Conservation (phyloP, 192 early-diverging fungal genomes). For the Glomus cerebriforme region DNA sequence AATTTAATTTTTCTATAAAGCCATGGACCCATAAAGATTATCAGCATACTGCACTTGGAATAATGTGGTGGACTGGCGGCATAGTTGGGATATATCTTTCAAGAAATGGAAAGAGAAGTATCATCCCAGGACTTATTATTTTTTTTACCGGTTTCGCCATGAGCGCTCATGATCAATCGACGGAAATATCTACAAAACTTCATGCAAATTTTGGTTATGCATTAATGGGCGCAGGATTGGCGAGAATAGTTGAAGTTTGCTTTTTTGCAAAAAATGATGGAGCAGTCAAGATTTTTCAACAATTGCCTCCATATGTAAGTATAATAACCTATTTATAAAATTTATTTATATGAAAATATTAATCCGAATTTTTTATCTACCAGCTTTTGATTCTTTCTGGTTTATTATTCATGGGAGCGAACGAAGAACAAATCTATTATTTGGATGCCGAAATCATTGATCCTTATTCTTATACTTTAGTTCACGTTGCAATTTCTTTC, state of each 20-base stretch:
- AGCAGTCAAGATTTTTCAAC: slow-evolving; percentile 39
- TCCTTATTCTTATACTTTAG: slow-evolving; percentile 57
- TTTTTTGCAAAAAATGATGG: slow-evolving; percentile 42
- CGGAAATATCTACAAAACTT: slow-evolving; percentile 57
- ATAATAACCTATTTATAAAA: slow-evolving; percentile 8
- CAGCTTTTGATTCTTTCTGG: slow-evolving; percentile 59
- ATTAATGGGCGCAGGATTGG: slow-evolving; percentile 57
- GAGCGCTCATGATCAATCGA: slow-evolving; percentile 60
- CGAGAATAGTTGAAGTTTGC: slow-evolving; percentile 59
- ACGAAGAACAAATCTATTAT: slow-evolving; percentile 54
- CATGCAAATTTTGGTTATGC: slow-evolving; percentile 69
- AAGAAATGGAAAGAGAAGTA: slow-evolving; percentile 48
- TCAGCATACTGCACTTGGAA: slow-evolving; percentile 69
- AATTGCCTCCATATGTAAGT: slow-evolving; percentile 46
- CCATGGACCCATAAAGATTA: slow-evolving; percentile 67
- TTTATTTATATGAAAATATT: slow-evolving; percentile 33
- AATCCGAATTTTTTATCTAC: neutral
- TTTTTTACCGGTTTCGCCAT: slow-evolving; percentile 64
- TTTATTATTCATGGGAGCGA: slow-evolving; percentile 65
- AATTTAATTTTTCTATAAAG: slow-evolving; percentile 4
- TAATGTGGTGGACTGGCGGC: slow-evolving; percentile 70
- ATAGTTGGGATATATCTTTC: slow-evolving; percentile 57
- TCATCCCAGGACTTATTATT: slow-evolving; percentile 64
- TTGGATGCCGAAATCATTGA: slow-evolving; percentile 53
- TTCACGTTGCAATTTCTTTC: slow-evolving; percentile 61